Percentiles rank a stretch among this genome's conserved stretches.
Conservation (phyloP, 2,329 filamentous ascomycete species). For the Penicillium sp. region DNA sequence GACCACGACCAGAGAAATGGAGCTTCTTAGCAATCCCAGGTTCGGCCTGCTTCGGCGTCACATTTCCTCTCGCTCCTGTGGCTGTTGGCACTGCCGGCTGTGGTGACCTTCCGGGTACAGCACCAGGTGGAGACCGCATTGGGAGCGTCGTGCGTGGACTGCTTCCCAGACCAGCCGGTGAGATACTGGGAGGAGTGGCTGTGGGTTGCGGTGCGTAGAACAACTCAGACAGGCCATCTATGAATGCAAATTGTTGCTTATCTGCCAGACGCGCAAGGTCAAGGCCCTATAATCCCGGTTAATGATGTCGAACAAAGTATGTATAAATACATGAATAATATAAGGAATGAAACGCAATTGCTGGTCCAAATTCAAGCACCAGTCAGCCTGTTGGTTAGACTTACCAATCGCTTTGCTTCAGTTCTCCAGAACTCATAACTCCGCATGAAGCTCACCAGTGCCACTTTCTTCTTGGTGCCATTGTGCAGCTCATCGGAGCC, state of each 20-base stretch:
- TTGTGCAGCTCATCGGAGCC: conserved; percentile 27
- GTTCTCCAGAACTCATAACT: conserved; percentile 76
- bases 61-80: background rate
- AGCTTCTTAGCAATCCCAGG: conserved; percentile 26
- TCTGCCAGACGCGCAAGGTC: conserved; percentile 63
- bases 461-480: conserved; percentile 51
- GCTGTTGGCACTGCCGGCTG: conserved; percentile 14
- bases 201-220: conserved; percentile 39
- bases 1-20: conserved; percentile 30
- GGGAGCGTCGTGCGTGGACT: conserved; percentile 27
- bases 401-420: conserved; percentile 65
- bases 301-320: background rate
- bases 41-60: conserved; percentile 18
- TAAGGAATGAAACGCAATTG: background rate
- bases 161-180: conserved; percentile 14
- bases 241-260: conserved; percentile 64
- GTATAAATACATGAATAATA: background rate
- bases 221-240: conserved; percentile 69
- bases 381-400: conserved; percentile 16
- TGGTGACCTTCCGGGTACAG: conserved; percentile 21
- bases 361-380: background rate
- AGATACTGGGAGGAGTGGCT: conserved; percentile 9
- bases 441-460: conserved; percentile 80
- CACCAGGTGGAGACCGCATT: conserved; percentile 26
- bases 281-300: conserved; percentile 53